These are phyloP conservation scores for Medicago ruthenica DNA, from an alignment of 306 rosid genomes.

Conservation along the genomic window DNA sequence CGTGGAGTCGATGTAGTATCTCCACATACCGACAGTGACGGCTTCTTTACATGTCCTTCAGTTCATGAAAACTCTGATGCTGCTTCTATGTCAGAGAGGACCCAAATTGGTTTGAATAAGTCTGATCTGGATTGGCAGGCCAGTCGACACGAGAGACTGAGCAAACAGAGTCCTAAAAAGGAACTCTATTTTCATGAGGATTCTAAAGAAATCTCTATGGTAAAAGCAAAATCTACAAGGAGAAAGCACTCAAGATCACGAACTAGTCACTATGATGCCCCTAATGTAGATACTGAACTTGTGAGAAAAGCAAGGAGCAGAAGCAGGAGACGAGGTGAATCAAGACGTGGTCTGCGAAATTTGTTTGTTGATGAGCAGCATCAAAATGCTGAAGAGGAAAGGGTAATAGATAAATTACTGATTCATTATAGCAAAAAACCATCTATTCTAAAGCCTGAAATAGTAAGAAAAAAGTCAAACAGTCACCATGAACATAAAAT, in stretches of 20 bases:
- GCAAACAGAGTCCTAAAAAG: slow-evolving; percentile 51
- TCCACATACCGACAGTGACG: slow-evolving; percentile 47
- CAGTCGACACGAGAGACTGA: slow-evolving; percentile 43
- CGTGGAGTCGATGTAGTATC: slow-evolving; percentile 46
- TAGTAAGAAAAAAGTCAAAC: slow-evolving; percentile 60
- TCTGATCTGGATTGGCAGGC: slow-evolving; percentile 58
- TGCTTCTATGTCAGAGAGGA: slow-evolving; percentile 28
- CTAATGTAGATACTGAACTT: slow-evolving; percentile 52
- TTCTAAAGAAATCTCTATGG: slow-evolving; percentile 49
- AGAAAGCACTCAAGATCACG: slow-evolving; percentile 72
- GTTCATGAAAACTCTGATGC: slow-evolving; percentile 51
- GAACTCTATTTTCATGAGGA: slow-evolving; percentile 46
- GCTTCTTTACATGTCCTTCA: slow-evolving; percentile 48
- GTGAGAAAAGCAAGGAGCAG: slow-evolving; percentile 73
- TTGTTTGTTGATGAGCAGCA: slow-evolving; percentile 70
- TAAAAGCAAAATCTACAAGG: slow-evolving; percentile 74
- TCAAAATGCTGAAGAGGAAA: slow-evolving; percentile 76
- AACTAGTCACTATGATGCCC: slow-evolving; percentile 50
- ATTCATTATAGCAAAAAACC: slow-evolving; percentile 88
- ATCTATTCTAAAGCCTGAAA: slow-evolving; percentile 57
- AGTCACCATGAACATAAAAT: slow-evolving; percentile 50
- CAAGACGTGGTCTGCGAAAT: slow-evolving; percentile 71
- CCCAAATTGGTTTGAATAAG: slow-evolving; percentile 47
- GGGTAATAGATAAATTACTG: slow-evolving; percentile 76
- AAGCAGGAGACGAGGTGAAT: slow-evolving; percentile 75